These are phyloP conservation scores for Tylopilus subfusipes DNA, from an alignment of 768 basidiomycete genomes.

Conservation along the genomic window DNA sequence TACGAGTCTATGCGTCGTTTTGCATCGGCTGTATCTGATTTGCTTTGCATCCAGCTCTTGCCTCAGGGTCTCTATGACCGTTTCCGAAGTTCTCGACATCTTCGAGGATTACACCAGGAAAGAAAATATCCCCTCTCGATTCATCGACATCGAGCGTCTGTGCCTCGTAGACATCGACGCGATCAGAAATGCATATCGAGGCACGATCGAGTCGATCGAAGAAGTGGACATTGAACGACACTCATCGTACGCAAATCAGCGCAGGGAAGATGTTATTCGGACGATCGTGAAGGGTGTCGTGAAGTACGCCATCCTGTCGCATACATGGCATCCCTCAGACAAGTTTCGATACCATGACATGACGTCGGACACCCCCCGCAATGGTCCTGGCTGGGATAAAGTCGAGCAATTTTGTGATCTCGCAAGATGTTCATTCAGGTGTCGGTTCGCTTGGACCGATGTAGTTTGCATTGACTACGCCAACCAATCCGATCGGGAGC, in stretches of 20 bases:
- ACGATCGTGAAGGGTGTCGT: slow-evolving; percentile 20
- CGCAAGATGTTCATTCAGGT: slow-evolving; percentile 12
- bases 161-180: slow-evolving; percentile 8
- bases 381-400: slow-evolving; percentile 14
- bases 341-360: slow-evolving; percentile 4
- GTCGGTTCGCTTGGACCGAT: slow-evolving; percentile 23
- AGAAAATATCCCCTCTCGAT: slow-evolving; percentile 13
- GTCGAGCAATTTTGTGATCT: slow-evolving; percentile 6
- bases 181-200: slow-evolving; percentile 5
- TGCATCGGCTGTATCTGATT: neutral
- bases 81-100: slow-evolving; percentile 14
- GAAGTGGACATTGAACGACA: slow-evolving; percentile 22
- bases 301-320: slow-evolving; percentile 22
- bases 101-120: slow-evolving; percentile 10
- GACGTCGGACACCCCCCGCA: neutral
- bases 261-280: slow-evolving; percentile 21
- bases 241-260: slow-evolving; percentile 22
- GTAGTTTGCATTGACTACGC: slow-evolving; percentile 9
- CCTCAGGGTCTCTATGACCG: slow-evolving; percentile 2
- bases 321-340: slow-evolving; percentile 5
- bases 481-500: neutral
- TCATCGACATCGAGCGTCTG: slow-evolving; percentile 15
- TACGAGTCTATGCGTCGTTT: neutral
- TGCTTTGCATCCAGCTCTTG: too few relatives aligned
- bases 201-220: slow-evolving; percentile 13